Percentiles rank a stretch among this genome's conserved stretches.
Evolutionary conservation across 2,329 filamentous ascomycete species (phyloP).

Genomic region (Aspergillus floridensis): DNA sequence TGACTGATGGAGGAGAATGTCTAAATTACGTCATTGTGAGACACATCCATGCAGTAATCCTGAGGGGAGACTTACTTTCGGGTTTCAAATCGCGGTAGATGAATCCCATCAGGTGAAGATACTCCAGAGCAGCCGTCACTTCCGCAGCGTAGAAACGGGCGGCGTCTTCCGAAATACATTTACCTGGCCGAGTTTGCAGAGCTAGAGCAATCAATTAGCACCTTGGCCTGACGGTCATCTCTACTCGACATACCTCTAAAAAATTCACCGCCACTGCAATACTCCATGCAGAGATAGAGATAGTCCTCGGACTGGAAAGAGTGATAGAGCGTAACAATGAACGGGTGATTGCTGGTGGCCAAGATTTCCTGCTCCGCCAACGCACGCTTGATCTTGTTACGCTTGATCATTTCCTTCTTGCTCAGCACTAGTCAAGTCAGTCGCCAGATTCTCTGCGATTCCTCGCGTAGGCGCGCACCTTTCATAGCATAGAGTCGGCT

Average conservation of each 20-base stretch:
- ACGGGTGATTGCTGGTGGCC: slow-evolving; percentile 96
- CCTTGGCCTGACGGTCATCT: neutral
- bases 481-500: slow-evolving; percentile 97
- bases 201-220: slow-evolving; percentile 46
- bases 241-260: slow-evolving; percentile 61
- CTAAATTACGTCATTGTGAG: slow-evolving; percentile 53
- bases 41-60: neutral
- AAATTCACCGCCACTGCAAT: slow-evolving; percentile 98
- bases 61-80: slow-evolving; percentile 67
- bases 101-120: slow-evolving; percentile 97
- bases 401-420: slow-evolving; percentile 99
- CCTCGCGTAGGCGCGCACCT: slow-evolving; percentile 55
- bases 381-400: slow-evolving; percentile 99
- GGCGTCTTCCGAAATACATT: slow-evolving; percentile 95
- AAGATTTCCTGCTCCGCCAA: slow-evolving; percentile 97
- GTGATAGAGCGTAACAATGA: slow-evolving; percentile 97
- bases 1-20: slow-evolving; percentile 97
- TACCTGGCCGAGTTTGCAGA: slow-evolving; percentile 91
- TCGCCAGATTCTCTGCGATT: neutral
- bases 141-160: slow-evolving; percentile 96
- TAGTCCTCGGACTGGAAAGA: slow-evolving; percentile 99
- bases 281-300: slow-evolving; percentile 99
- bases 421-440: slow-evolving; percentile 70
- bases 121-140: slow-evolving; percentile 93
- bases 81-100: slow-evolving; percentile 98